Conservation (phyloP, 2,329 filamentous ascomycete species). For the Penicillium sp. region DNA sequence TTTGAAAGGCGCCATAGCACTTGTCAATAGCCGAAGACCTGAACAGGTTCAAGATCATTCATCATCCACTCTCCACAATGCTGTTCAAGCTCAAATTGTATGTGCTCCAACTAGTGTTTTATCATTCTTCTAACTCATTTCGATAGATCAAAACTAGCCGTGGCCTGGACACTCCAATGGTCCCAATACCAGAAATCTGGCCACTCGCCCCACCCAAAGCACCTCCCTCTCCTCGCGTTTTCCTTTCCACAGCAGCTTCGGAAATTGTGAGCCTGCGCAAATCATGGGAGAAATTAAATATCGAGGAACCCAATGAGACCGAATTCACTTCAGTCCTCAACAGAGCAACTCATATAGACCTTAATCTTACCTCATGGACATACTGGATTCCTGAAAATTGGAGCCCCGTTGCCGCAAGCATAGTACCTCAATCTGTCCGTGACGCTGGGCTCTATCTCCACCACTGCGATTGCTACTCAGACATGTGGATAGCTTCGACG, state of each 20-base stretch:
- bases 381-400: slow-evolving; percentile 24
- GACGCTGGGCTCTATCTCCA: slow-evolving; percentile 24
- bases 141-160: slow-evolving; percentile 26
- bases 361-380: slow-evolving; percentile 24
- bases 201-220: slow-evolving; percentile 17
- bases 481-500: slow-evolving; percentile 29
- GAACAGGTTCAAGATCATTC: slow-evolving; percentile 11
- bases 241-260: slow-evolving; percentile 22
- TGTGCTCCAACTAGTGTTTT: background rate
- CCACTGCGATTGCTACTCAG: slow-evolving; percentile 32
- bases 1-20: slow-evolving; percentile 29
- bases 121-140: background rate
- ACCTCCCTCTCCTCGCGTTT: slow-evolving; percentile 15
- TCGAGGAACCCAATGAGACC: background rate
- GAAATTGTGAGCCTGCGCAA: slow-evolving; percentile 25
- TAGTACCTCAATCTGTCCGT: slow-evolving; percentile 27
- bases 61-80: slow-evolving; percentile 18
- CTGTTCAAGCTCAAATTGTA: slow-evolving; percentile 29
- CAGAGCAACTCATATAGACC: slow-evolving; percentile 23
- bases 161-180: slow-evolving; percentile 15
- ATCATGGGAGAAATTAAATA: slow-evolving; percentile 18
- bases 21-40: slow-evolving; percentile 24
- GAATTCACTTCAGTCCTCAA: slow-evolving; percentile 15
- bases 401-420: slow-evolving; percentile 21
- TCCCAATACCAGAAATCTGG: slow-evolving; percentile 26